These are phyloP conservation scores for Cucurbitaria berberidis DNA, from an alignment of 2,329 filamentous ascomycete species.

Conservation along the genomic window DNA sequence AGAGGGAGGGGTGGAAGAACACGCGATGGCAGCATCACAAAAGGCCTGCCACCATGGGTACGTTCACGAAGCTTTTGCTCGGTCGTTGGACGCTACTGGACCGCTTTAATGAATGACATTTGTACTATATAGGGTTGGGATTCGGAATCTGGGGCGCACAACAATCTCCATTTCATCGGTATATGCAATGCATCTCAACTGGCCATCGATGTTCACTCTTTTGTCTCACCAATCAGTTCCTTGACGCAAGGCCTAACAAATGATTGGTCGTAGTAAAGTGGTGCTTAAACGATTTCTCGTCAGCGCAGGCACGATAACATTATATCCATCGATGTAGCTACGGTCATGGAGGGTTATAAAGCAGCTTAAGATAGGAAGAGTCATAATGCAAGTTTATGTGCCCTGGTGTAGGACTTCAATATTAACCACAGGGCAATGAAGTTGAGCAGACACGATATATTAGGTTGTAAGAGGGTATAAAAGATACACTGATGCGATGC, in stretches of 20 bases:
- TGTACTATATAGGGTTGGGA: slow-evolving; percentile 23
- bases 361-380: too few species aligned
- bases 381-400: too few species aligned
- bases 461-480: background rate
- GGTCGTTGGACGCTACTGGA: background rate
- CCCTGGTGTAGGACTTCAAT: too few species aligned
- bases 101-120: background rate
- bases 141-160: slow-evolving; percentile 12
- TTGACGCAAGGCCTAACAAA: too few species aligned
- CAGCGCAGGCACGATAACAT: too few species aligned
- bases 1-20: background rate
- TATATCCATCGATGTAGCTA: too few species aligned
- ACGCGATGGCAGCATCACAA: background rate
- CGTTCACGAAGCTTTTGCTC: background rate
- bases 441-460: background rate
- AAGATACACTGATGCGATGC: background rate
- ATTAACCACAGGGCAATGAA: too few species aligned
- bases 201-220: background rate
- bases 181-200: slow-evolving; percentile 1
- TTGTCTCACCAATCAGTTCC: too few species aligned
- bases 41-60: background rate
- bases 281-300: too few species aligned
- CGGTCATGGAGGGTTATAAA: too few species aligned
- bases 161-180: slow-evolving; percentile 11
- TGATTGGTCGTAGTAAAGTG: too few species aligned